Conservation (phyloP, 2,329 filamentous ascomycete species). For the Sordariomycetes sp. region DNA sequence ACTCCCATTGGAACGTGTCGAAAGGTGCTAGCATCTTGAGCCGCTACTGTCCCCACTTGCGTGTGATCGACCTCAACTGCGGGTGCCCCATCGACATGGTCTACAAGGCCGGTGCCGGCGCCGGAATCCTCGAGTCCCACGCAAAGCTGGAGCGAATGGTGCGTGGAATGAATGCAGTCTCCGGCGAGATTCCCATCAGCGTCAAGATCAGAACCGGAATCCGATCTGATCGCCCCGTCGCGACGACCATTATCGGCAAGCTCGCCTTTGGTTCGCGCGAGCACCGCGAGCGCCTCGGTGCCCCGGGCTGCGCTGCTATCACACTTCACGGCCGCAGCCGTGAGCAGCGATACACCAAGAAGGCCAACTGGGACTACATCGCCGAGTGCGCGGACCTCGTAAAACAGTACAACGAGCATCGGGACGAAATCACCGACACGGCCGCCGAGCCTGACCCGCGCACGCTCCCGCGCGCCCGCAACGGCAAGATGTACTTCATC, state of each 20-base stretch:
- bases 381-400: slow-evolving; percentile 78
- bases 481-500: slow-evolving; percentile 72
- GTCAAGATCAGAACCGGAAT: slow-evolving; percentile 93
- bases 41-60: slow-evolving; percentile 64
- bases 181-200: slow-evolving; percentile 80
- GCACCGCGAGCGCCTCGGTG: slow-evolving; percentile 53
- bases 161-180: slow-evolving; percentile 89
- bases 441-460: slow-evolving; percentile 62
- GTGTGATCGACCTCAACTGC: slow-evolving; percentile 90
- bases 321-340: slow-evolving; percentile 88
- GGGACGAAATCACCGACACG: slow-evolving; percentile 59
- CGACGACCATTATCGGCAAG: slow-evolving; percentile 68
- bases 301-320: slow-evolving; percentile 82
- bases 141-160: slow-evolving; percentile 90
- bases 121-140: slow-evolving; percentile 77
- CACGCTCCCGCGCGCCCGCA: slow-evolving; percentile 51
- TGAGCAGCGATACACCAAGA: slow-evolving; percentile 85
- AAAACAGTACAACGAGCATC: slow-evolving; percentile 61
- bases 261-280: slow-evolving; percentile 71
- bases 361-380: slow-evolving; percentile 93
- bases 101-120: slow-evolving; percentile 77
- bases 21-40: slow-evolving; percentile 79
- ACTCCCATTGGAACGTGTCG: slow-evolving; percentile 80
- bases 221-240: slow-evolving; percentile 64
- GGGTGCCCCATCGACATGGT: slow-evolving; percentile 95